These are phyloP conservation scores for Echria macrotheca DNA, from an alignment of 495 filamentous ascomycete genomes.

Conservation along the genomic window DNA sequence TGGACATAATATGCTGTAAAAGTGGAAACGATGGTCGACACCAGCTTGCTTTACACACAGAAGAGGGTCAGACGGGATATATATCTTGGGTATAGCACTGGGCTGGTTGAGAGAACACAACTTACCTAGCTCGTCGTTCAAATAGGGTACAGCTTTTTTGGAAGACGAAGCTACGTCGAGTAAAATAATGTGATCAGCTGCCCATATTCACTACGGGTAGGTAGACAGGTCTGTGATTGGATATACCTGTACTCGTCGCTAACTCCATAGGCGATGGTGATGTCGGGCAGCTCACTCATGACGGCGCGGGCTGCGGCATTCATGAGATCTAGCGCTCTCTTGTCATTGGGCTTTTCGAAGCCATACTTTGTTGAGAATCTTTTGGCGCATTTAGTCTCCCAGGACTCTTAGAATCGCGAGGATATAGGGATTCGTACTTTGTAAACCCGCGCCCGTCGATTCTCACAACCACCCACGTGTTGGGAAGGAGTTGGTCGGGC, in stretches of 20 bases:
- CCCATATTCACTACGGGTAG: no score
- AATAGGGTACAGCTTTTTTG: constrained; percentile 76
- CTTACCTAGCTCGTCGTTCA: constrained; percentile 76
- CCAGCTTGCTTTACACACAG: constrained; percentile 62
- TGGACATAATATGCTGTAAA: constrained; percentile 91
- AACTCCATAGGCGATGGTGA: constrained; percentile 82
- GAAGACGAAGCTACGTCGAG: constrained; percentile 89
- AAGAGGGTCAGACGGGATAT: neutral
- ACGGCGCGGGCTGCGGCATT: constrained; percentile 82
- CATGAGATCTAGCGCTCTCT: constrained; percentile 83
- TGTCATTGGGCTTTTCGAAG: constrained; percentile 90
- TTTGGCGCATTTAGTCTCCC: no score
- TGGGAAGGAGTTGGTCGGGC: constrained; percentile 69
- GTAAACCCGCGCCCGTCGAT: constrained; percentile 91
- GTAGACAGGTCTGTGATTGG: neutral
- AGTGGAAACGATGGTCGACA: constrained; percentile 82
- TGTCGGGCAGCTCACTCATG: constrained; percentile 77
- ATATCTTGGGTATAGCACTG: neutral
- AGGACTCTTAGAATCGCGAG: no score
- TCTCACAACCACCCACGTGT: constrained; percentile 90
- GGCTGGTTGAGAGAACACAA: constrained; percentile 6
- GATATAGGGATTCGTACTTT: no score
- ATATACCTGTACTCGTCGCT: constrained; percentile 86
- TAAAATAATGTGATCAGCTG: no score
- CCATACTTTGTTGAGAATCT: constrained; percentile 76